phyloP scores from a whole-genome alignment of 352 stramenopile species.

The Globisporangium iwayamae region DNA sequence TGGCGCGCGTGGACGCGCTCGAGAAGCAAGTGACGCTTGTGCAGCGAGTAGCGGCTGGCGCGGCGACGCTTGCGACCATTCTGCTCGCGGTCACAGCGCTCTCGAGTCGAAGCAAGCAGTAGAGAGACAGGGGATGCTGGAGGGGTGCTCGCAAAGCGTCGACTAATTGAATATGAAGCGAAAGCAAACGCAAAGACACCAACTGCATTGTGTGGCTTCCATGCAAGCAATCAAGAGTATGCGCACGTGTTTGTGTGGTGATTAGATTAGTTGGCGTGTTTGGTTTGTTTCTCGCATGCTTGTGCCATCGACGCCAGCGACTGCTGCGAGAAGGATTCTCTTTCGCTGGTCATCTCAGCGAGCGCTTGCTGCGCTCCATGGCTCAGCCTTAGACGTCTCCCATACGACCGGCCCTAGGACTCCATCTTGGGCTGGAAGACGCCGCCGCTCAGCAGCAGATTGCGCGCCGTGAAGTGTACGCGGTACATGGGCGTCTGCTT shows the following conservation, averaged over 20 bases:
- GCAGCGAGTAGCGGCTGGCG: constrained; percentile 30
- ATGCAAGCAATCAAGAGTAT: neutral
- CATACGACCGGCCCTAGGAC: constrained; percentile 20
- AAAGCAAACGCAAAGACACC: neutral
- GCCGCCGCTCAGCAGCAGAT: constrained; percentile 73
- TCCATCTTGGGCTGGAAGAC: constrained; percentile 64
- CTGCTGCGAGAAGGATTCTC: neutral
- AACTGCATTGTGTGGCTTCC: neutral
- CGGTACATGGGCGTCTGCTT: constrained; percentile 85
- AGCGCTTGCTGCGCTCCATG: neutral
- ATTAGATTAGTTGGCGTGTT: constrained; percentile 2
- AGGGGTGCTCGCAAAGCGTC: neutral
- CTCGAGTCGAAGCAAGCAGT: constrained; percentile 17
- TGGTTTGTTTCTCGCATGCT: neutral
- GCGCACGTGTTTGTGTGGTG: constrained; percentile 2
- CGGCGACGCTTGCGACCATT: constrained; percentile 22
- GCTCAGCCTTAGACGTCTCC: neutral
- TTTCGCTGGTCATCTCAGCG: neutral
- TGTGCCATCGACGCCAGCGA: neutral
- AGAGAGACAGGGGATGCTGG: neutral
- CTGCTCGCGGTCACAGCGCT: constrained; percentile 26
- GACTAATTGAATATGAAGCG: neutral
- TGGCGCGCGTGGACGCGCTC: constrained; percentile 54
- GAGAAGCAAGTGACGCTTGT: constrained; percentile 47
- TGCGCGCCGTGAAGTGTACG: constrained; percentile 79